Conservation (phyloP, 1,284 basidiomycete genomes). For the Puccinia polysora region DNA sequence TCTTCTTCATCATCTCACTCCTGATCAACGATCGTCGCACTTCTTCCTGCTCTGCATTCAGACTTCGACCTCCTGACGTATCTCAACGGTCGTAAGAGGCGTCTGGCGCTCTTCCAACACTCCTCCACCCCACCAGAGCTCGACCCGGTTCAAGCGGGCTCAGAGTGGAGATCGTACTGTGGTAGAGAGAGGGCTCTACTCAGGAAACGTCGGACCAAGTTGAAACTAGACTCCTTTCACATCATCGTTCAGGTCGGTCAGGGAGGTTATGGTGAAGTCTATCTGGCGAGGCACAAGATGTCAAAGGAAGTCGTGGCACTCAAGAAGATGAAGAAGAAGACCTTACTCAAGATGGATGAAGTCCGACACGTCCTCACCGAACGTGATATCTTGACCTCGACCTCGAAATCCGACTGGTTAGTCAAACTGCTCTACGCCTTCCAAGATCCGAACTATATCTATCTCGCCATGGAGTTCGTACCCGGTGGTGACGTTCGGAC, state of each 20-base stretch:
- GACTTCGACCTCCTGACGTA: constrained; percentile 76
- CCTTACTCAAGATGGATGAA: constrained; percentile 95
- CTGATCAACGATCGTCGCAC: constrained; percentile 37
- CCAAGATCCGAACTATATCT: constrained; percentile 80
- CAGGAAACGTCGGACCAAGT: constrained; percentile 77
- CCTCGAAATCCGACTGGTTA: constrained; percentile 83
- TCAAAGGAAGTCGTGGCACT: constrained; percentile 89
- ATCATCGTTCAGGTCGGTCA: constrained; percentile 96
- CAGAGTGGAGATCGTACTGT: constrained; percentile 83
- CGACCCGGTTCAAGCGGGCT: constrained; percentile 48
- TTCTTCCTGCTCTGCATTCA: constrained; percentile 34
- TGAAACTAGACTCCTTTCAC: constrained; percentile 80
- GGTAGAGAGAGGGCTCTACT: constrained; percentile 84
- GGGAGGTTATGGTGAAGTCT: constrained; percentile 94
- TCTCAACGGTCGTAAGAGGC: constrained; percentile 73
- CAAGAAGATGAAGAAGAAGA: constrained; percentile 91
- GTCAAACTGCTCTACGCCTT: constrained; percentile 88
- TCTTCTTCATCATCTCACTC: constrained; percentile 28
- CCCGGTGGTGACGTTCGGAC: constrained; percentile 94
- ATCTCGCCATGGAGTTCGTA: constrained; percentile 97
- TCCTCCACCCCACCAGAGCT: constrained; percentile 10
- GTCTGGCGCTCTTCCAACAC: constrained; percentile 57
- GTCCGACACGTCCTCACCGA: constrained; percentile 92
- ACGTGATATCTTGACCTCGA: constrained; percentile 88
- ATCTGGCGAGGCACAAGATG: constrained; percentile 80